A percentile compares a stretch with the other conserved stretches of the same genome.
Conservation (phyloP, 1,139 yeast genomes). For the Kodamaea arcana region DNA sequence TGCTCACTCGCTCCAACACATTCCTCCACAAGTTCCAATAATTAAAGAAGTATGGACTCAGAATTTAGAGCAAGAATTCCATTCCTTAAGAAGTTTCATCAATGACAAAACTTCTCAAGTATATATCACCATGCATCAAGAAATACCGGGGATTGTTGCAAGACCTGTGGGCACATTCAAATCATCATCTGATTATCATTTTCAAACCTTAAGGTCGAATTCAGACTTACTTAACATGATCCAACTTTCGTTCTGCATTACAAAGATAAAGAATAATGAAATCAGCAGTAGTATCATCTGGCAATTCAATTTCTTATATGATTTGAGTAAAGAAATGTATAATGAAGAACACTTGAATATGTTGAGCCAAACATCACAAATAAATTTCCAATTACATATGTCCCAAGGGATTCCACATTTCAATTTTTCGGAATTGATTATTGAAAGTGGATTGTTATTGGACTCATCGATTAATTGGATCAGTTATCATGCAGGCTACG, state of each 20-base stretch:
- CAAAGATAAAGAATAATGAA: constrained; percentile 74
- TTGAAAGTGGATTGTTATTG: constrained; percentile 81
- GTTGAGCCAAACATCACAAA: constrained; percentile 72
- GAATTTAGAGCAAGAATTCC: constrained; percentile 80
- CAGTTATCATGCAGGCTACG: constrained; percentile 93
- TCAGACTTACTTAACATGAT: constrained; percentile 82
- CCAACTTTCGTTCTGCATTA: constrained; percentile 82
- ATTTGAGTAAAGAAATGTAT: constrained; percentile 77
- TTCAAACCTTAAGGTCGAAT: constrained; percentile 89
- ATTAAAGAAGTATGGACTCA: constrained; percentile 79
- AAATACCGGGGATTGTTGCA: constrained; percentile 94
- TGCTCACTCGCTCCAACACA: constrained; percentile 15
- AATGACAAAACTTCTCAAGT: constrained; percentile 54
- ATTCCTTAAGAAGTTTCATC: constrained; percentile 63
- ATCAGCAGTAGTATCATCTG: constrained; percentile 69
- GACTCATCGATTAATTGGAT: constrained; percentile 79
- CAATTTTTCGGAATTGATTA: constrained; percentile 78
- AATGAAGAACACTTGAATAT: constrained; percentile 67
- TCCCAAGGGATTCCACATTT: constrained; percentile 75
- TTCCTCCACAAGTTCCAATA: constrained; percentile 28
- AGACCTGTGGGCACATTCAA: constrained; percentile 96
- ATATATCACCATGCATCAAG: constrained; percentile 77
- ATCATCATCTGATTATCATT: constrained; percentile 88
- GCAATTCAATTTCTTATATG: constrained; percentile 92
- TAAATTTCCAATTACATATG: constrained; percentile 74